A percentile compares a stretch with the other conserved stretches of the same genome.
Conservation (phyloP, 2,329 filamentous ascomycete genomes). For the Aureobasidium namibiae region DNA sequence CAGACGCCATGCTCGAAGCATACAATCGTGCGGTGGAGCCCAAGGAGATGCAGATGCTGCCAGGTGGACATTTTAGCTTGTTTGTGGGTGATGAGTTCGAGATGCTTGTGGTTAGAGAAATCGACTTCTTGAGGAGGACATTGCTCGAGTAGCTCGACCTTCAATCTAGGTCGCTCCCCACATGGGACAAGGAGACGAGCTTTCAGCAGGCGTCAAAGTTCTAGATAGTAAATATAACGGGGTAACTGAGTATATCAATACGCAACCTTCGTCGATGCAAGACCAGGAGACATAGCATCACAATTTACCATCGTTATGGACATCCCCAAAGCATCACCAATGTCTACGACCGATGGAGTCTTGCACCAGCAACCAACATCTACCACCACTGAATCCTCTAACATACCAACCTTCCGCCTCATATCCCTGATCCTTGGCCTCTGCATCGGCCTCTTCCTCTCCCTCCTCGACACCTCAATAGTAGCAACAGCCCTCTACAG, state of each 20-base stretch:
- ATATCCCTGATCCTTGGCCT: background rate
- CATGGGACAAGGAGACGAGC: no score
- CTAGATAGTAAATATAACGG: no score
- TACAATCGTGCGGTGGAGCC: slow-evolving; percentile 31
- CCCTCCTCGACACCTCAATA: background rate
- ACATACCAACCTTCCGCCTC: background rate
- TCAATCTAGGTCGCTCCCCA: no score
- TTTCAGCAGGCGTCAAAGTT: no score
- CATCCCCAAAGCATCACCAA: background rate
- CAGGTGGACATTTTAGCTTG: slow-evolving; percentile 34
- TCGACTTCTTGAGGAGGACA: slow-evolving; percentile 24
- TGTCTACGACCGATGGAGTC: no score
- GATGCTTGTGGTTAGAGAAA: slow-evolving; percentile 25
- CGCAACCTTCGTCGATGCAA: background rate
- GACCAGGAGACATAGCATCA: no score
- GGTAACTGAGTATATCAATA: background rate
- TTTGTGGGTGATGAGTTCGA: slow-evolving; percentile 25
- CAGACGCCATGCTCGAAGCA: slow-evolving; percentile 29
- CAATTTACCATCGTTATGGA: background rate
- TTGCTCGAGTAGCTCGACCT: background rate
- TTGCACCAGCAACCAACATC: no score
- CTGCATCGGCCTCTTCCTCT: background rate
- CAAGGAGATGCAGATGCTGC: slow-evolving; percentile 31
- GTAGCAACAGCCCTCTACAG: background rate
- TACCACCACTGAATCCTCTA: background rate